A percentile compares a stretch with the other conserved stretches of the same genome.
phyloP scores from a whole-genome alignment of 768 basidiomycete species.

The Serendipita vermifera region DNA sequence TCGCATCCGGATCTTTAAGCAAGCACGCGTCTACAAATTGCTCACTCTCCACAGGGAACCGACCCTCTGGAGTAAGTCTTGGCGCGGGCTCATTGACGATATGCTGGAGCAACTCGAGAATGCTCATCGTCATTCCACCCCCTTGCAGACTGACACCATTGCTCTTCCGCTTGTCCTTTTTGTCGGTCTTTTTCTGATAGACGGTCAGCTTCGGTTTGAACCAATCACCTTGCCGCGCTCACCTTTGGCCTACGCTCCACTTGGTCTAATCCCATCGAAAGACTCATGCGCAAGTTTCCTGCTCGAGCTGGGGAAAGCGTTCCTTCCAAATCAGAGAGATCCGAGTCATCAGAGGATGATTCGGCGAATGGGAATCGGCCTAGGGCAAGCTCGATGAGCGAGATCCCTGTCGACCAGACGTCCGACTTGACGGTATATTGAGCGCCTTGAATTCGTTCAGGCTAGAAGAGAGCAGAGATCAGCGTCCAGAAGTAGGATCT shows the following conservation, averaged over 20 bases:
- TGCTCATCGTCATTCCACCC: constrained; percentile 95
- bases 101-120: constrained; percentile 90
- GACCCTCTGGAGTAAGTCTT: constrained; percentile 58
- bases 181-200: constrained; percentile 27
- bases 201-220: neutral
- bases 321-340: constrained; percentile 58
- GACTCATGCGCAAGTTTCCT: constrained; percentile 30
- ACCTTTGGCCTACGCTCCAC: constrained; percentile 17
- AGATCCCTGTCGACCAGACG: constrained; percentile 97
- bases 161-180: constrained; percentile 77
- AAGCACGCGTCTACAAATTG: constrained; percentile 82
- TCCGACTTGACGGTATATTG: constrained; percentile 98
- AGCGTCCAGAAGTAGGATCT: constrained; percentile 13
- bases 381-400: constrained; percentile 89
- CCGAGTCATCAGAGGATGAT: constrained; percentile 60
- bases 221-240: neutral
- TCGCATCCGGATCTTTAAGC: constrained; percentile 72
- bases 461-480: constrained; percentile 40
- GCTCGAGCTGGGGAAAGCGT: constrained; percentile 66
- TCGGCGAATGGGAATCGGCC: constrained; percentile 96
- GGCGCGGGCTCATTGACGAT: constrained; percentile 99
- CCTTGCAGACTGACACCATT: constrained; percentile 89
- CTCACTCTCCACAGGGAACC: constrained; percentile 61
- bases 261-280: constrained; percentile 24
- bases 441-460: constrained; percentile 97